Evolutionary conservation across 1,284 basidiomycete species (phyloP).

Genomic region (Sutorius eximius): DNA sequence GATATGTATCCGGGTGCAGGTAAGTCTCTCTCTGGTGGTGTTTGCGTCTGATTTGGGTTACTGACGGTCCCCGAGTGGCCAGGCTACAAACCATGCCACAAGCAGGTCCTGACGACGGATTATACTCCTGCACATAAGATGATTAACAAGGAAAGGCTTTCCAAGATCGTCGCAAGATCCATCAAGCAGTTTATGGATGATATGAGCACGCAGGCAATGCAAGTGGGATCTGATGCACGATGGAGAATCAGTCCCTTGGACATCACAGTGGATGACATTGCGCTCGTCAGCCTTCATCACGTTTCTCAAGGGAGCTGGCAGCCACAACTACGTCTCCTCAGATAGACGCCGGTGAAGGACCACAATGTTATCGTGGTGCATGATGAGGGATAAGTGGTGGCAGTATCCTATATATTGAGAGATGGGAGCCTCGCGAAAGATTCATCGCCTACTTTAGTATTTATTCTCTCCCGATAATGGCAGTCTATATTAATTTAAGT

Average conservation of each 20-base stretch:
- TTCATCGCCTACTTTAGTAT: background rate
- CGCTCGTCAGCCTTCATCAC: constrained; percentile 70
- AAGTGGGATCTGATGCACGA: constrained; percentile 4
- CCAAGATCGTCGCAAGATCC: constrained; percentile 60
- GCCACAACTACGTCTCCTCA: constrained; percentile 56
- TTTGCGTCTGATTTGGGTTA: constrained; percentile 40
- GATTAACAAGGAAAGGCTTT: constrained; percentile 59
- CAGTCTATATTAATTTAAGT: background rate
- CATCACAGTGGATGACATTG: constrained; percentile 59
- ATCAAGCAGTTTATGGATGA: constrained; percentile 27
- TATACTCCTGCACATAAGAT: constrained; percentile 63
- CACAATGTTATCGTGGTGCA: too few species aligned
- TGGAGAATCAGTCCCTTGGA: constrained; percentile 55
- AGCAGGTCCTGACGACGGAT: constrained; percentile 69
- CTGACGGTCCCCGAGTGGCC: constrained; percentile 52
- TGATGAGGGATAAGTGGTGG: background rate
- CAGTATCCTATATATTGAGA: background rate
- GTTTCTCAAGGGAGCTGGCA: constrained; percentile 77
- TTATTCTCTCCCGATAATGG: background rate
- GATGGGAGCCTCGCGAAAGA: background rate
- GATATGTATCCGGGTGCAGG: constrained; percentile 60
- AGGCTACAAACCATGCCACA: constrained; percentile 64
- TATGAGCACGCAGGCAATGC: constrained; percentile 2
- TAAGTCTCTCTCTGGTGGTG: background rate
- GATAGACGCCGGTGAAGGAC: background rate